Percentiles rank a stretch among this genome's conserved stretches.
These are phyloP conservation scores for Somion occarium DNA, from an alignment of 1,284 basidiomycete genomes.

Conservation along the genomic window DNA sequence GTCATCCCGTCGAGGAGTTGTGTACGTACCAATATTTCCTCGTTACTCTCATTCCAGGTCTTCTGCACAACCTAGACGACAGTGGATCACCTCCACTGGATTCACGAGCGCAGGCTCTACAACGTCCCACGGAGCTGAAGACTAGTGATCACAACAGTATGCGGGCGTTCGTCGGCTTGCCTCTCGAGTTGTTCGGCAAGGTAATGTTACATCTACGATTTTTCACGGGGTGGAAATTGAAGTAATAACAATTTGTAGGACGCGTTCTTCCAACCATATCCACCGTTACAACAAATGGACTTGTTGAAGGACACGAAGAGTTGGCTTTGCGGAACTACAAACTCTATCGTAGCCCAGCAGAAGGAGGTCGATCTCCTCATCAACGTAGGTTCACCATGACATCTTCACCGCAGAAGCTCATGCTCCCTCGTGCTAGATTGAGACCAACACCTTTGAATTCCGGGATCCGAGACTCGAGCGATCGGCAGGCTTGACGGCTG, in stretches of 20 bases:
- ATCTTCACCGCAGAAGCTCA: no score
- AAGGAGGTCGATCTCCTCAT: slow-evolving; percentile 90
- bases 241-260: no score
- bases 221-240: no score
- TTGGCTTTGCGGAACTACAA: slow-evolving; percentile 93
- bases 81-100: slow-evolving; percentile 88
- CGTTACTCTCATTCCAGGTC: slow-evolving; percentile 77
- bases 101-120: slow-evolving; percentile 58
- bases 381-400: slow-evolving; percentile 59
- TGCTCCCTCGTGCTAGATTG: no score
- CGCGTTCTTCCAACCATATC: slow-evolving; percentile 96
- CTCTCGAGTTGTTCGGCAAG: slow-evolving; percentile 84
- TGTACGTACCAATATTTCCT: slow-evolving; percentile 98
- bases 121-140: slow-evolving; percentile 75
- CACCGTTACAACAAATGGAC: slow-evolving; percentile 94
- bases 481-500: slow-evolving; percentile 77
- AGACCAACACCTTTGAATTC: slow-evolving; percentile 82
- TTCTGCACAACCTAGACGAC: slow-evolving; percentile 87
- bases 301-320: slow-evolving; percentile 75
- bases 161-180: slow-evolving; percentile 88
- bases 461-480: slow-evolving; percentile 78
- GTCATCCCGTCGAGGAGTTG: slow-evolving; percentile 93
- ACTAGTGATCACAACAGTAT: slow-evolving; percentile 92
- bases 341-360: slow-evolving; percentile 93
- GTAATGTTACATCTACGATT: no score